Evolutionary conservation across 2,329 filamentous ascomycete genomes (phyloP), one percentile per base, ranked within the genome.

Genomic region (Calonectria hongkongensis): DNA sequence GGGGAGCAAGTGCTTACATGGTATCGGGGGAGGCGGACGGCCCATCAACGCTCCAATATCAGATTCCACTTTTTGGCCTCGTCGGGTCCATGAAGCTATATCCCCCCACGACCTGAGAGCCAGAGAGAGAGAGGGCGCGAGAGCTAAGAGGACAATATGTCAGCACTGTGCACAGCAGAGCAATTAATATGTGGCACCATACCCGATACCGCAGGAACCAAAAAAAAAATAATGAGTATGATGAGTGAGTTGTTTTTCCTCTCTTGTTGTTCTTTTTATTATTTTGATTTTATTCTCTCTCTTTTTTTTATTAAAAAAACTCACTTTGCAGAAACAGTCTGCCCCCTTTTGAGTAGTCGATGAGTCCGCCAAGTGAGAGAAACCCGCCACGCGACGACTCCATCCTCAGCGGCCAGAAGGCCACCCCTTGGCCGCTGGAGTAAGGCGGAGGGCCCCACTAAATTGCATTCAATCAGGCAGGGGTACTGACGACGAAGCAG

Each of bases 51-150:
- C 64, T 70, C 36, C 63, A 50, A 58, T 60, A 48, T 70, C 48
- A 73, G 58, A 67, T 72, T 74, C 51, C 72, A 36, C 62, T 72
- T 72, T 66, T 68, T 54, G 76, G 75, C 70, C 77, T 80, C 79
- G 78, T 73, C 64, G 66, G 50, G 74, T 65, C 68, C 74, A 78
- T 76, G 75, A 74, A 76, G 67, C 68, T 71, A 73, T 70, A 64
- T 48, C 43, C 30, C 43, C 48, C 72, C 73, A 69, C 71, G 73
- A 60, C 68, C 33, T 65, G 51, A 47, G 63, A 62, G 63, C 30
- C 30, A 72, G 68, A 72, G 71, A 50, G 71, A 50, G 15, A 36
- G 5, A 51, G 64, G 18, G 21, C 25, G 58, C 16, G 54, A 25
- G 51, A 51, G 27, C 65, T 60, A 58, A 28, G 39, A 47, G 28